A percentile compares a stretch with the other conserved stretches of the same genome.
These are phyloP conservation scores for Penicillium verhagenii DNA, from an alignment of 495 filamentous ascomycete genomes.

Conservation along the genomic window DNA sequence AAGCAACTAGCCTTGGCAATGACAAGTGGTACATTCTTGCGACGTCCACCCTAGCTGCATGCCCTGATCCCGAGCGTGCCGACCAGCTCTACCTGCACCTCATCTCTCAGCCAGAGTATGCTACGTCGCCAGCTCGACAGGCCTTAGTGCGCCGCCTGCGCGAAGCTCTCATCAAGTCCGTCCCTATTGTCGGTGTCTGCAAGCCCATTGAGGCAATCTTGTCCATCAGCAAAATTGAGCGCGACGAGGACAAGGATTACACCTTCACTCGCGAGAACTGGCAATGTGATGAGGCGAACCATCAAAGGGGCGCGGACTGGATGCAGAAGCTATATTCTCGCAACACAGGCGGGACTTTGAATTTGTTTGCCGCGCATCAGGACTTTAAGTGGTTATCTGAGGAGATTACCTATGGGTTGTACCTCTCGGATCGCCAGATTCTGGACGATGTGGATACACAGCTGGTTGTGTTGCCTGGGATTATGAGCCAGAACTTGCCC, in stretches of 20 bases:
- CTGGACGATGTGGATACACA: slow-evolving; percentile 54
- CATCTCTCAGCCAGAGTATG: slow-evolving; percentile 38
- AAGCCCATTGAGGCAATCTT: slow-evolving; percentile 53
- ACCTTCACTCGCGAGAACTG: slow-evolving; percentile 42
- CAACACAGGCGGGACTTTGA: slow-evolving; percentile 37
- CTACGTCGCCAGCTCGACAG: slow-evolving; percentile 37
- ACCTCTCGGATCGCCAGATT: slow-evolving; percentile 53
- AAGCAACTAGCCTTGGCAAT: slow-evolving; percentile 41
- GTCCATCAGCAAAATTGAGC: slow-evolving; percentile 46
- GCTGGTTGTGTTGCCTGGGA: slow-evolving; percentile 52
- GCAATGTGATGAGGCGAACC: slow-evolving; percentile 47
- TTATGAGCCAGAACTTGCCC: slow-evolving; percentile 59
- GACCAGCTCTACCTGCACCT: slow-evolving; percentile 52
- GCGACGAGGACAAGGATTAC: slow-evolving; percentile 52
- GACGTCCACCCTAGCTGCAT: slow-evolving; percentile 42
- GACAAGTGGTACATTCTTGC: slow-evolving; percentile 60
- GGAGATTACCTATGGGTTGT: slow-evolving; percentile 58
- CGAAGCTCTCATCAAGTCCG: slow-evolving; percentile 51
- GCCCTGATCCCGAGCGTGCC: slow-evolving; percentile 45
- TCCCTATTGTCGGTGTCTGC: slow-evolving; percentile 53
- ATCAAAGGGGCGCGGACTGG: slow-evolving; percentile 44
- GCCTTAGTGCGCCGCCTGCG: slow-evolving; percentile 50
- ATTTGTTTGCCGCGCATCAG: slow-evolving; percentile 47
- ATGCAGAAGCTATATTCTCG: slow-evolving; percentile 42
- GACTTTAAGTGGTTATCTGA: slow-evolving; percentile 45